Base-by-base conservation (phyloP, 2,329 filamentous ascomycete species). In the Decorospora gaudefroyi region DNA sequence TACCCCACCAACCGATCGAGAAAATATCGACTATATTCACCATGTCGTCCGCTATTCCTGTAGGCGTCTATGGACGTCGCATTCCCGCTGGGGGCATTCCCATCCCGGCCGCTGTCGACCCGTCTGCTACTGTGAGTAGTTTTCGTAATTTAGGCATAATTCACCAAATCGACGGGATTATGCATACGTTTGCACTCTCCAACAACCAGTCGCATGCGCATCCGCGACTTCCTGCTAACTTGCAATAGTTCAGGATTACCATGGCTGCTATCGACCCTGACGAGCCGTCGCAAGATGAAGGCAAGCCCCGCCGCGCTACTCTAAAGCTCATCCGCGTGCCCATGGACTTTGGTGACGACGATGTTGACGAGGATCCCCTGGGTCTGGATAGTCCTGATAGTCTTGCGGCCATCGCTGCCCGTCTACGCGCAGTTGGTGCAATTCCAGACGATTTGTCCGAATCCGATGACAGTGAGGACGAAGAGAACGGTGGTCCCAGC, bases 181-280 rank as follows among this genome's bases (percentile, higher is more conserved):
- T 15, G 22, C 36, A 9, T 15, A 26, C 16, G 6, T 35, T 21
- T 8, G 10, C 15, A 9, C n/a, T 1, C 13, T 13, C 17, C 16
- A 28, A 22, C 27, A 36, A 36, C 26, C 32, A 21, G 28, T 42
- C 40, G 44, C 44, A 49, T 46, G 40, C 23, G 30, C 30, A 17
- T 17, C 11, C 11, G 25, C n/a, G 10, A 32, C 9, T 29, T 19
- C 19, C 19, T 38, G 40, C 61, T 69, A 50, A 67, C 12, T 16
- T 38, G 34, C 10, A 26, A 11, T 65, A 96, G 91, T 95, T 96
- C 77, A 90, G 90, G 71, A 90, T 99, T 68, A 97, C 91, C 65
- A 99, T 99, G 93, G 93, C 95, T 65, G 93, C 93, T 57, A 86
- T 99, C 71, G 92, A 99, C 71, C 93, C 93, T 46, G 90, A 83